Base-by-base conservation (phyloP, 2,329 filamentous ascomycete species). In the Sclerotinia glacialis region DNA sequence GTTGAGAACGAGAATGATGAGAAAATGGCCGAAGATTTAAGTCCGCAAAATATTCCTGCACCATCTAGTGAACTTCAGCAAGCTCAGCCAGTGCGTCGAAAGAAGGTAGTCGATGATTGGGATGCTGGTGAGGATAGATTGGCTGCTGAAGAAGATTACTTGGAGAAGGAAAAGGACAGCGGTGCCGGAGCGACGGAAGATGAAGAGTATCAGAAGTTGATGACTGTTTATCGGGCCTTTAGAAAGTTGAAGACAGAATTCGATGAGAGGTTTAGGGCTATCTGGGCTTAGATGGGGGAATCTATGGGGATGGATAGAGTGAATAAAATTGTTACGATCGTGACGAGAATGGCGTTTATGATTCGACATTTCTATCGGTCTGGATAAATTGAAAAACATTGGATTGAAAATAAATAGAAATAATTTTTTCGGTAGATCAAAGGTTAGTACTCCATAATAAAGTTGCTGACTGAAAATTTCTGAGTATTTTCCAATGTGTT, bases 181-280 rank as follows among this genome's bases (percentile, higher is more conserved):
- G 77, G 78, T 31, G 69, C 67, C 6, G 69, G 69, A 26, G 72
- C 66, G 2, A 75, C 67, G 2, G 74, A 76, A 49, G 72, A 74
- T 46, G 71, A 80, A 40, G 80, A 81, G 58, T 81, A 79, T 47
- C 78, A 76, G 55, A 80, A 79, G 46, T 73, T 89, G 74, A 72
- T 81, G 69, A 82, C 83, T 69, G 86, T 90, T 31, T 78, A 88
- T 18, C 81, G 80, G 71, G 85, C 86, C 0, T 89, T 90, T 72
- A 80, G 78, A 68, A 76, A 81, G 71, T 73, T 90, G 69, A 83
- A 83, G 72, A 78, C 79, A 37, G 84, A 86, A 66, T 90, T 89
- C 75, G 83, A 88, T 69, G 79, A 80, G 54, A 90, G 88, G 78
- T 90, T 90, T 50, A 69, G 54, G 37, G 68, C 68, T 40, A 76